Evolutionary conservation across 805 yeast species (phyloP).

Genomic region (Suhomyces kilbournensis): DNA sequence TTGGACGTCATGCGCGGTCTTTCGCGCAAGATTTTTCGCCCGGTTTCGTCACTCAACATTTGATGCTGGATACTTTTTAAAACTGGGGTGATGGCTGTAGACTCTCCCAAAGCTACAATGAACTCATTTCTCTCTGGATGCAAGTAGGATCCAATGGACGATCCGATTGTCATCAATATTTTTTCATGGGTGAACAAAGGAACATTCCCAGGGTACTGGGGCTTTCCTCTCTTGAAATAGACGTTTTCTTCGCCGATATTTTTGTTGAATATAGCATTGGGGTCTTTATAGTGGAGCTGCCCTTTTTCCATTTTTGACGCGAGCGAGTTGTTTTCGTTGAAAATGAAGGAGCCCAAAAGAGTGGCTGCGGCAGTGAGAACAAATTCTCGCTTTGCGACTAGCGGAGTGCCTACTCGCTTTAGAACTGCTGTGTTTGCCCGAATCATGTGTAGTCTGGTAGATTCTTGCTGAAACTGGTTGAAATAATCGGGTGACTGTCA

Average conservation of each 20-base stretch:
- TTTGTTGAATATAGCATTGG: slow-evolving; percentile 29
- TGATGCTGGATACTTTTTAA: slow-evolving; percentile 58
- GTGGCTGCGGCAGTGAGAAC: slow-evolving; percentile 16
- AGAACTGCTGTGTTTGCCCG: not conserved
- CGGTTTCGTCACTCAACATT: slow-evolving; percentile 75
- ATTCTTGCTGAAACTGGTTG: not conserved
- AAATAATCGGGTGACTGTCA: not conserved
- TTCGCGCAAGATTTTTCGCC: slow-evolving; percentile 74
- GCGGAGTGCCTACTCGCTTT: not conserved
- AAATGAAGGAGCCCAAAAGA: slow-evolving; percentile 27
- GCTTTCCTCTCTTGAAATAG: slow-evolving; percentile 37
- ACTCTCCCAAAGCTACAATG: slow-evolving; percentile 84
- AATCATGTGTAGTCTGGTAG: not conserved
- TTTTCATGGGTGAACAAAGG: slow-evolving; percentile 68
- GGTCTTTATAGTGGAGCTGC: slow-evolving; percentile 39
- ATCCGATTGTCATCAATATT: slow-evolving; percentile 59
- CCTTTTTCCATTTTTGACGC: slow-evolving; percentile 62
- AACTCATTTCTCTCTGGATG: slow-evolving; percentile 76
- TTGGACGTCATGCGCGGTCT: slow-evolving; percentile 80
- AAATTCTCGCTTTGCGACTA: slow-evolving; percentile 5
- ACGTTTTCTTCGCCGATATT: slow-evolving; percentile 22
- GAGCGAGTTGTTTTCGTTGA: slow-evolving; percentile 45
- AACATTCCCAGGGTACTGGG: slow-evolving; percentile 72
- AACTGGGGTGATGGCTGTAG: slow-evolving; percentile 74
- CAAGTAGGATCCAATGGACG: slow-evolving; percentile 72